Conservation (phyloP, 1,284 basidiomycete genomes). For the Volvariella volvacea region DNA sequence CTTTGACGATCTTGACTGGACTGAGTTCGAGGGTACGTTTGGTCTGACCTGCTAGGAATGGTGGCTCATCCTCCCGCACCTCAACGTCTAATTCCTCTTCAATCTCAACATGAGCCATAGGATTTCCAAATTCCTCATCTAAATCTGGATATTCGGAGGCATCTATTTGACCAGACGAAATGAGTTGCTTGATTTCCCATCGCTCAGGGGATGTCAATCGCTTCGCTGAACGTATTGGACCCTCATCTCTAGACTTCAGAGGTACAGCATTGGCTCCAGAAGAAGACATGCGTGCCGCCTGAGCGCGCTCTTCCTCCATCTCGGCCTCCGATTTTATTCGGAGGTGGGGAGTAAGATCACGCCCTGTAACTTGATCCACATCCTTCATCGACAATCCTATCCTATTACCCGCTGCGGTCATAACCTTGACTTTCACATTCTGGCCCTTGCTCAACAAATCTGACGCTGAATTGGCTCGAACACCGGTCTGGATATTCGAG, state of each 20-base stretch:
- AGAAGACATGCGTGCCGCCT: conserved; percentile 47
- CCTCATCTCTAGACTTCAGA: conserved; percentile 47
- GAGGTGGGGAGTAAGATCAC: conserved; percentile 89
- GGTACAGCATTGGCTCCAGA: conserved; percentile 70
- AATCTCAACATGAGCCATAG: conserved; percentile 76
- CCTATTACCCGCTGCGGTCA: conserved; percentile 82
- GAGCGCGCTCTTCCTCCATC: conserved; percentile 69
- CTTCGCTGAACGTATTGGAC: conserved; percentile 70
- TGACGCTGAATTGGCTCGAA: conserved; percentile 79
- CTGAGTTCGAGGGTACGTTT: conserved; percentile 93
- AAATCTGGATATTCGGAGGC: conserved; percentile 96
- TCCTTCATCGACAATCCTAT: conserved; percentile 95
- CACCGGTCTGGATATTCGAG: conserved; percentile 81
- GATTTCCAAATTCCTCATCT: conserved; percentile 83
- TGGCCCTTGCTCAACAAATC: conserved; percentile 86
- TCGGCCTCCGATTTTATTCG: conserved; percentile 92
- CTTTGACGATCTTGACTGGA: conserved; percentile 95
- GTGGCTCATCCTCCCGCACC: conserved; percentile 93
- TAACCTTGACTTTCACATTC: conserved; percentile 90
- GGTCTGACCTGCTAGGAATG: conserved; percentile 95
- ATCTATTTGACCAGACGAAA: conserved; percentile 89
- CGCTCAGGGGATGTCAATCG: conserved; percentile 94
- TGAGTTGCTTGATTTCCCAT: conserved; percentile 99
- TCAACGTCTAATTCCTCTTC: conserved; percentile 98
- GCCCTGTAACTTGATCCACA: conserved; percentile 87